Evolutionary conservation across 345 rosid genomes (phyloP), one percentile per base, ranked within the genome.

Genomic region (Salix brachista): DNA sequence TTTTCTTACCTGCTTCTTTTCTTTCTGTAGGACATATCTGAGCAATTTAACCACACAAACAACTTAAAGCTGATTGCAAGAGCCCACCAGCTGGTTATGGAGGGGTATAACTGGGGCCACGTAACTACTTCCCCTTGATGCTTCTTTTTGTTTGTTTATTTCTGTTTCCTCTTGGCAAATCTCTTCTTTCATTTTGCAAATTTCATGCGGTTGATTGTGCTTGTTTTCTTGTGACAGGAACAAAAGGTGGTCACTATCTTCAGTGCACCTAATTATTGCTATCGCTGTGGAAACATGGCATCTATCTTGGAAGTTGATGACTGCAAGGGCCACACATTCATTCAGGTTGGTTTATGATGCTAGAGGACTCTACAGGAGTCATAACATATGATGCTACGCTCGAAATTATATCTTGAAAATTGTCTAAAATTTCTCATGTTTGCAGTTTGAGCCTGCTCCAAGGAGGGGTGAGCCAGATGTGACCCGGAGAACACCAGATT

Each of bases 271-370:
- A 94, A 94, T 80, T 94, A 94, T 78, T 94, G 97, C 75, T 94
- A 94, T 71, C 98, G 98, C 36, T 94, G 98, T 88, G 98, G 98
- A 74, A 94, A 94, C 88, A 92, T 92, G 96, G 98, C 98, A 44
- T 94, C 98, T 48, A 92, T 94, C 70, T 88, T 94, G 62, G 96
- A 92, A 82, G 97, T 94, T 65, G 97, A 94, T 72, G 98, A 92
- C 83, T 94, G 94, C 90, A 91, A 90, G 83, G 91, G 87, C 48
- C 98, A 94, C 86, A 92, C 94, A 25, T 94, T 94, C 87, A 92
- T 94, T 85, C 98, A 94, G 98, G 98, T 94, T 72, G 74, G 72
- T 67, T 66, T 64, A 69, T 67, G 67, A 42, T 34, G 56, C n/a
- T 65, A 13, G 12, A n/a, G 54, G 25, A 34, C 54, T 30, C 25